A percentile compares a stretch with the other conserved stretches of the same genome.
Evolutionary conservation across 495 filamentous ascomycete species (phyloP).

Genomic region (Talaromyces nanjingensis): DNA sequence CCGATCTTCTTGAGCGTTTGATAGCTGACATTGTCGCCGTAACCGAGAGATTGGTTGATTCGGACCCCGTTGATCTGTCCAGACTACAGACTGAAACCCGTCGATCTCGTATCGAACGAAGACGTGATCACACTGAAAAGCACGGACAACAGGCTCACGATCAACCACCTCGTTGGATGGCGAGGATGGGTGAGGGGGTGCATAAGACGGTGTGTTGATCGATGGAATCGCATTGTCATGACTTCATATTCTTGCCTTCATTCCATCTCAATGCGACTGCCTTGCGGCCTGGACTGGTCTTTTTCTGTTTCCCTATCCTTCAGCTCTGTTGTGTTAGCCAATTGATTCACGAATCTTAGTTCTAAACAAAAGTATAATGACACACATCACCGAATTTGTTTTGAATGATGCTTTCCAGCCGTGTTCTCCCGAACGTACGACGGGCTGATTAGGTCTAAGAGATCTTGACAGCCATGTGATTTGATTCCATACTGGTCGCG

Average conservation of each 20-base stretch:
- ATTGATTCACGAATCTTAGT: neutral
- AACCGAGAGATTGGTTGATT: constrained; percentile 49
- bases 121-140: neutral
- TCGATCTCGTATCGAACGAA: neutral
- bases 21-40: constrained; percentile 49
- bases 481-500: neutral
- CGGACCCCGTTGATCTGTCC: constrained; percentile 30
- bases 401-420: neutral
- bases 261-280: neutral
- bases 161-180: neutral
- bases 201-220: constrained; percentile 8
- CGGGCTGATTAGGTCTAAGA: neutral
- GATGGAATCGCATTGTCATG: neutral
- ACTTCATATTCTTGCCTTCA: neutral
- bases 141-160: constrained; percentile 2
- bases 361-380: neutral
- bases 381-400: neutral
- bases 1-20: constrained; percentile 59
- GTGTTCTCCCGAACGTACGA: neutral
- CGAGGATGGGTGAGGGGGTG: constrained; percentile 4
- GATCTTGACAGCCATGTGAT: neutral
- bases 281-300: neutral
- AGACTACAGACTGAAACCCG: neutral
- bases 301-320: neutral
- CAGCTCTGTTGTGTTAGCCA: neutral